phyloP scores from a whole-genome alignment of 345 rosid species.

The Eucalyptus victrix region DNA sequence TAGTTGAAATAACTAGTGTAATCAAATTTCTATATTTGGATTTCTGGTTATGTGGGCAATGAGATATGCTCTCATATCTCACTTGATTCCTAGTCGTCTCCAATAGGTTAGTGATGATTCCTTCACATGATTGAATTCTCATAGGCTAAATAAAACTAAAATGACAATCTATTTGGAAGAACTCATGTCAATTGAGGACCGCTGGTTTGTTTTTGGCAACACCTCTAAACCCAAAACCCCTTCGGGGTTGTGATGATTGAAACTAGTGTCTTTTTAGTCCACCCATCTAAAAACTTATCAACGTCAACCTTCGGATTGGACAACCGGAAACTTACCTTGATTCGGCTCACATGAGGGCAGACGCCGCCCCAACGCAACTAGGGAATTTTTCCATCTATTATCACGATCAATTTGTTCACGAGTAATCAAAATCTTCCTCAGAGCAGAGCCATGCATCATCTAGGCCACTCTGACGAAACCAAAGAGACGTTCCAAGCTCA shows the following conservation, averaged over 20 bases:
- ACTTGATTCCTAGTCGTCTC: too few relatives aligned
- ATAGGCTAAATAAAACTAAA: too few relatives aligned
- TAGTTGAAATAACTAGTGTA: too few relatives aligned
- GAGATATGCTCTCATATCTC: too few relatives aligned
- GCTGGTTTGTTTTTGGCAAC: too few relatives aligned
- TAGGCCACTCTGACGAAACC: background rate
- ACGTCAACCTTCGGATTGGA: background rate
- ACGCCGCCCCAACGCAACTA: background rate
- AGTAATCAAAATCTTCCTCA: background rate
- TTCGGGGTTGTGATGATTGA: background rate
- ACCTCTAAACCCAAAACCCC: too few relatives aligned
- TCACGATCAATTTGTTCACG: background rate
- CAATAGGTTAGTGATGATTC: too few relatives aligned
- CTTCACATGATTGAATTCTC: too few relatives aligned
- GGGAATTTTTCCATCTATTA: background rate
- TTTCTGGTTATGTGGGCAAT: too few relatives aligned
- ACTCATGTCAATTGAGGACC: too few relatives aligned
- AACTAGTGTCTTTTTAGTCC: background rate
- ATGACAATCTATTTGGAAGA: too few relatives aligned
- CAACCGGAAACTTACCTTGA: background rate
- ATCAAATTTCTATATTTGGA: too few relatives aligned
- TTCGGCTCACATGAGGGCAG: background rate
- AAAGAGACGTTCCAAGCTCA: conserved; percentile 23
- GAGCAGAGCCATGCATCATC: background rate
- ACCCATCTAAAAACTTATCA: background rate